Conservation (phyloP, 805 yeast species). For the Ascoidea asiatica region DNA sequence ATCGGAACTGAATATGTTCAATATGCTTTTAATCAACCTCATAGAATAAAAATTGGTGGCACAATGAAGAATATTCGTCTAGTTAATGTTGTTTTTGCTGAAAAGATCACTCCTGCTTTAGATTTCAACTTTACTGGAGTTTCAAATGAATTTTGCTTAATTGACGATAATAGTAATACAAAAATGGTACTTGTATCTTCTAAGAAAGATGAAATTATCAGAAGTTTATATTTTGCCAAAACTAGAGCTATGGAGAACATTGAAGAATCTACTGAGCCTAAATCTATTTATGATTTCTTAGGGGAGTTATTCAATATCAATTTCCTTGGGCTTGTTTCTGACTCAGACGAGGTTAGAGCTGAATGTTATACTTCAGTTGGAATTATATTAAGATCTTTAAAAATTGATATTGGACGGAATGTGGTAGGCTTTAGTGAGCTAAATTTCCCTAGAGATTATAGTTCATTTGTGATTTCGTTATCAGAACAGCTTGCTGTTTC, state of each 20-base stretch:
- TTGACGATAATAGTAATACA: constrained; percentile 5
- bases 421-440: constrained; percentile 32
- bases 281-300: constrained; percentile 3
- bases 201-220: constrained; percentile 4
- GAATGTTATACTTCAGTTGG: constrained; percentile 5
- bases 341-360: constrained; percentile 16
- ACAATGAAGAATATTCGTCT: constrained; percentile 21
- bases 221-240: constrained; percentile 6
- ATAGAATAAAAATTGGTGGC: constrained; percentile 14
- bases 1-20: constrained; percentile 63
- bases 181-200: constrained; percentile 3
- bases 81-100: constrained; percentile 1
- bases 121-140: constrained; percentile 2
- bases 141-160: constrained; percentile 6
- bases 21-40: constrained; percentile 1
- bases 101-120: constrained; percentile 6
- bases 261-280: not conserved
- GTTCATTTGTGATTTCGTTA: constrained; percentile 35
- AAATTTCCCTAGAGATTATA: constrained; percentile 41
- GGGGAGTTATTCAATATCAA: constrained; percentile 7
- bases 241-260: not conserved
- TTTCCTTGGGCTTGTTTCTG: constrained; percentile 8
- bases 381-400: constrained; percentile 25
- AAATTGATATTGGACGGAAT: constrained; percentile 30
- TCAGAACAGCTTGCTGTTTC: constrained; percentile 31